Percentiles rank a stretch among this genome's conserved stretches.
These are phyloP conservation scores for Hemileia vastatrix DNA, from an alignment of 1,284 basidiomycete species.

Conservation along the genomic window DNA sequence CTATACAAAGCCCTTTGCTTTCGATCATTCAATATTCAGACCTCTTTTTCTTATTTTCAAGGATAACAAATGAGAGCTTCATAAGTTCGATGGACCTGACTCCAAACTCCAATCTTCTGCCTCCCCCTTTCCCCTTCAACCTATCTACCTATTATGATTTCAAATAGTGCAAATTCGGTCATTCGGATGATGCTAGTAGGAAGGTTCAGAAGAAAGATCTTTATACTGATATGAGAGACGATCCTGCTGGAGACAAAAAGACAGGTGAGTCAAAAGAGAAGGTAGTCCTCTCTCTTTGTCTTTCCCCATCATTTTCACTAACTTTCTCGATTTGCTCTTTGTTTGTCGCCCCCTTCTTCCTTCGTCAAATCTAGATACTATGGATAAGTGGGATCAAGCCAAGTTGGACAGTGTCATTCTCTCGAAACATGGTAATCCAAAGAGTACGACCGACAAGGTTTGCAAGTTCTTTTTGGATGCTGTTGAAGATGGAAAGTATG, in stretches of 20 bases:
- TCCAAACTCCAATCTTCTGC: neutral
- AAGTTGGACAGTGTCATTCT: constrained; percentile 77
- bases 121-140: constrained; percentile 44
- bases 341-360: constrained; percentile 16
- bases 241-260: constrained; percentile 52
- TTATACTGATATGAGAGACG: constrained; percentile 79
- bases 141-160: too few species aligned
- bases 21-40: constrained; percentile 20
- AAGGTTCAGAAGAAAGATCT: constrained; percentile 95
- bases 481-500: constrained; percentile 82
- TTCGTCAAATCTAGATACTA: constrained; percentile 59
- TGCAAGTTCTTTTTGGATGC: constrained; percentile 97
- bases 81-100: neutral
- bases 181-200: constrained; percentile 74
- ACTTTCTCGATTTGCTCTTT: constrained; percentile 2
- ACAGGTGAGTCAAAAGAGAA: constrained; percentile 51
- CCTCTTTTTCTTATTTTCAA: neutral
- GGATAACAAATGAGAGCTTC: constrained; percentile 2
- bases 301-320: neutral
- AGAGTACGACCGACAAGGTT: constrained; percentile 86
- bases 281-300: constrained; percentile 12
- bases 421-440: constrained; percentile 81
- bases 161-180: constrained; percentile 97
- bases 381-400: constrained; percentile 97
- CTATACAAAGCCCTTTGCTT: constrained; percentile 81